Base-by-base conservation (phyloP, 805 yeast genomes). In the Lipomyces chichibuensis region DNA sequence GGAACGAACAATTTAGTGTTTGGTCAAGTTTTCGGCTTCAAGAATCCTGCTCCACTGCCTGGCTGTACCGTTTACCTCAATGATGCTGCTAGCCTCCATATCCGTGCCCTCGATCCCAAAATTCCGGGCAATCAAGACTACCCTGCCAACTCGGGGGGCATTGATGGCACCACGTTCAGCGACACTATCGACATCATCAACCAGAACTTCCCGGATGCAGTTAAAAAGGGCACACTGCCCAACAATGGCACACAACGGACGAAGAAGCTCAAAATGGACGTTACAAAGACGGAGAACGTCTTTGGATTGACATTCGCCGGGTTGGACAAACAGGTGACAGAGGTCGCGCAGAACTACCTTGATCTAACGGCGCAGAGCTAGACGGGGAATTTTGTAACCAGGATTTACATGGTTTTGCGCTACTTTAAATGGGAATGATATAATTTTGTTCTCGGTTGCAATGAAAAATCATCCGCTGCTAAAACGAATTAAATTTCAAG, bases 41-140 rank as follows among this genome's bases (percentile, higher is more conserved):
- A 56, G 3, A 27, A 32, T 52, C 27, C 17, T 11, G 3, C 39
- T 1, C 58, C 59, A 1, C 13, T 37, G 23, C 46, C 46, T n/a
- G 59, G 59, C 25, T 9, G 3, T 13, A 23, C 59, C n/a, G 59
- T 56, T 33, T 37, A 56, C 27, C 46, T 56, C 5, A 20, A 56
- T 17, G 59, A 56, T 37, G 37, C 32, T 32, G 59, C 59, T 2
- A 32, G 8, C 29, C 17, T 56, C 27, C 59, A 56, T 11, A 49
- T 56, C 46, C 14, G 25, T 3, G 17, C 37, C 17, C 27, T 56
- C 13, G 59, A 56, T 37, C 59, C 59, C 29, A 27, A 27, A 3
- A 37, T 56, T 37, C 39, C 39, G 6, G 59, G 37, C 27, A 56
- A 56, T 27, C 59, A 56, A 49, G 33, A 56, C 59, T 25, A n/a